Evolutionary conservation across 139 green algal genomes (phyloP), one percentile per base, ranked within the genome.

Genomic region (Eudorina sp.): DNA sequence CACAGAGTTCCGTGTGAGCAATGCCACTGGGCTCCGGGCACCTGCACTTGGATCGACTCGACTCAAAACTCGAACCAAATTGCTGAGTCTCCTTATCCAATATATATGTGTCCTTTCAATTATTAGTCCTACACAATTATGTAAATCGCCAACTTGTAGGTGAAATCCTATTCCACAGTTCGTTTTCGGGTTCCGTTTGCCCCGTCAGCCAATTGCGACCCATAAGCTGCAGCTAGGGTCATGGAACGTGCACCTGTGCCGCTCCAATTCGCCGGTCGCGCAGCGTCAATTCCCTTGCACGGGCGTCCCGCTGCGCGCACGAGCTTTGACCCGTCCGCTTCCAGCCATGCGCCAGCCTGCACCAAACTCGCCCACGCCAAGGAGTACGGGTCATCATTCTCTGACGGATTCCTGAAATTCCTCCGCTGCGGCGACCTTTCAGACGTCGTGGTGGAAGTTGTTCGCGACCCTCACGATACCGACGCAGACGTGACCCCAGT

Each of bases 381-480:
- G 36, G 48, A 72, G 27, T 84, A 84, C 25, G 77, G 77, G 6
- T 41, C 53, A 5, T 1, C 16, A 19, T 84, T 86, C 29, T 19
- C 80, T 2, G 31, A 25, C 2, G 80, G 80, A 1, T 86, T 86
- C 60, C 31, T 76, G 45, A 43, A 31, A 0, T 75, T 38, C 3
- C 80, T 86, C 23, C 11, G 62, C 27, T 58, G 6, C 62, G 80
- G 80, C 6, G 43, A 58, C 27, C 80, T 86, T 1, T 19, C 80
- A 4, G 80, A 86, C 62, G 60, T 76, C 1, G 45, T 51, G 14
- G 80, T 86, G 25, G 41, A 64, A 3, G 60, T 86, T 23, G 60
- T 73, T 7, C 43, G 55, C 41, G 78, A 66, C n/a, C n/a, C n/a
- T n/a, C n/a, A n/a, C 16, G 46, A 4, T 29, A 29, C 27, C 11